Evolutionary conservation across 1,284 basidiomycete genomes (phyloP).

Genomic region (Ustilago tritici): DNA sequence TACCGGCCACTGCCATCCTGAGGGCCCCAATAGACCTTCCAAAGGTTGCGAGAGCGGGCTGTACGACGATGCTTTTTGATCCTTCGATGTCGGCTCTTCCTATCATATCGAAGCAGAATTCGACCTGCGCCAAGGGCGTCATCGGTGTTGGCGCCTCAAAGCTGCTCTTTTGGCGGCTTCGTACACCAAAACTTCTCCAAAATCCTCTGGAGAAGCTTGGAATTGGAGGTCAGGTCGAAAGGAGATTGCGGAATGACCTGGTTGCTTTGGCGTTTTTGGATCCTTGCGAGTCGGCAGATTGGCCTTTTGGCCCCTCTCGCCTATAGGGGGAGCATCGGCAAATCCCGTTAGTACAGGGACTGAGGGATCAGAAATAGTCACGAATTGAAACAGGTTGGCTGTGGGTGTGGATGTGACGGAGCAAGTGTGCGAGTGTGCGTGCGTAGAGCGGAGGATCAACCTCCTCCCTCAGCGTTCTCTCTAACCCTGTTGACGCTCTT

Average conservation of each 20-base stretch:
- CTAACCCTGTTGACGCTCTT: constrained; percentile 38
- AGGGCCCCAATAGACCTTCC: too few species aligned
- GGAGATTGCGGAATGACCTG: not conserved
- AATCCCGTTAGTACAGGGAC: not conserved
- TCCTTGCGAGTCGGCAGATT: not conserved
- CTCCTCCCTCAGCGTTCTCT: constrained; percentile 5
- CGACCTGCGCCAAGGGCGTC: too few species aligned
- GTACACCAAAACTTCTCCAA: not conserved
- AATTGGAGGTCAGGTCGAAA: not conserved
- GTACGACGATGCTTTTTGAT: not conserved
- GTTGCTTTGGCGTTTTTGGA: not conserved
- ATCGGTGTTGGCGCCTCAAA: not conserved
- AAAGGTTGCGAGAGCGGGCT: too few species aligned
- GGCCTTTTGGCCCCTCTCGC: constrained; percentile 5
- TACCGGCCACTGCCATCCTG: too few species aligned
- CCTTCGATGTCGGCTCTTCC: constrained; percentile 1
- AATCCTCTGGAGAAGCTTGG: not conserved
- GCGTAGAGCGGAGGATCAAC: constrained; percentile 2
- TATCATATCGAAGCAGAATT: not conserved
- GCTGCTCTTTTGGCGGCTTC: not conserved
- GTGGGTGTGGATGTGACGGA: not conserved
- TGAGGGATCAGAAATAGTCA: not conserved
- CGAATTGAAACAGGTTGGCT: not conserved
- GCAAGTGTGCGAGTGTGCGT: constrained; percentile 1
- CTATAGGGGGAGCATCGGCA: not conserved